Evolutionary conservation across 192 early-diverging fungal species (phyloP), one percentile per base, ranked within the genome.

Genomic region (Allomyces macrogynus): DNA sequence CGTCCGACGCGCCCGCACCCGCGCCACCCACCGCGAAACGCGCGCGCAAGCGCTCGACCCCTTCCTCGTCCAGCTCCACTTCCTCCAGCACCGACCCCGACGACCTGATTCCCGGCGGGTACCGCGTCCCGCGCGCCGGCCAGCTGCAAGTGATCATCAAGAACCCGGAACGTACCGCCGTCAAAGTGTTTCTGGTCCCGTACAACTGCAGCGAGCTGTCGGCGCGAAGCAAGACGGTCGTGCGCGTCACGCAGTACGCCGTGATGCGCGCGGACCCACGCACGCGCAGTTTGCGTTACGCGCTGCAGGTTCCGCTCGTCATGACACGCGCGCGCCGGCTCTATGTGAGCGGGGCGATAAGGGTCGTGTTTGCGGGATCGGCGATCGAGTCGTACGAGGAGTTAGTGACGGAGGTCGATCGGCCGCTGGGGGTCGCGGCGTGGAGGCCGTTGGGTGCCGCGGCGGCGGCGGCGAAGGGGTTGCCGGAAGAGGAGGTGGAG

Each of bases 91-190:
- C 16, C 16, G 49, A 20, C 5, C 49, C 12, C 49, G 12, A 14
- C 16, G 49, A 73, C 61, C 66, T 65, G 23, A 70, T 73, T 62
- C 69, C 70, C 10, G 79, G 71, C 20, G 84, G 84, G 0, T 89
- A 87, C 73, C 69, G 87, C 24, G 65, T 91, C 5, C 89, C 89
- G 23, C 68, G 72, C 1, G 76, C 81, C 64, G 89, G 89, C 7
- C 89, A 89, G 64, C 66, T 91, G 14, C 87, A 89, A 65, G 81
- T 91, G 61, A 77, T 89, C 60, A 88, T 91, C 68, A 87, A 89
- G 68, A 91, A 91, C 65, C 82, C 82, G 0, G 78, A 80, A 68
- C 78, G 80, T 54, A 88, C 88, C 0, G 86, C 82, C 0, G 82
- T 90, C 63, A 90, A 91, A 67, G 69, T 90, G 0, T 91, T 88